Conservation (phyloP, 768 basidiomycete genomes). For the Suillus alpinus region DNA sequence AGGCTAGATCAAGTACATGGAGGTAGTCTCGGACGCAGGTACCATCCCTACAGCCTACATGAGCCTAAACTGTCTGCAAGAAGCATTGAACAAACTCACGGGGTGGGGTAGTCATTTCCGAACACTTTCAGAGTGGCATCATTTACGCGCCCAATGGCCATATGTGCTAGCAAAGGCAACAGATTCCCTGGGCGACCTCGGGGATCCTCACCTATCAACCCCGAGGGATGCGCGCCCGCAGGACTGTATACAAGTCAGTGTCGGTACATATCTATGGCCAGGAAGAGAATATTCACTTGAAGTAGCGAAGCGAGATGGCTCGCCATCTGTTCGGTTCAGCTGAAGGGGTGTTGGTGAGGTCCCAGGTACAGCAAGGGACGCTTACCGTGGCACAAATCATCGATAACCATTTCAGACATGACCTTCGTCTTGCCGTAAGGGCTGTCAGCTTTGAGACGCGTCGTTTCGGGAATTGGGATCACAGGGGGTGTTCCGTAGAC, state of each 20-base stretch:
- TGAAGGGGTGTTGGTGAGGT: slow-evolving; percentile 27
- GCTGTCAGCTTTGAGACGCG: slow-evolving; percentile 82
- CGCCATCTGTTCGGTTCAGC: slow-evolving; percentile 73
- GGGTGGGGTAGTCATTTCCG: slow-evolving; percentile 96
- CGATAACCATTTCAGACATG: slow-evolving; percentile 86
- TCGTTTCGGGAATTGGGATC: slow-evolving; percentile 93
- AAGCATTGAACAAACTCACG: slow-evolving; percentile 43
- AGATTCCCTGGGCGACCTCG: slow-evolving; percentile 92
- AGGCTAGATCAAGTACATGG: slow-evolving; percentile 92
- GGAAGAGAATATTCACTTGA: slow-evolving; percentile 68
- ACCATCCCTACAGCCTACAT: slow-evolving; percentile 61
- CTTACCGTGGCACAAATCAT: slow-evolving; percentile 81
- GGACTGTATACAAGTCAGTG: slow-evolving; percentile 50
- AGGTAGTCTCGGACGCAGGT: slow-evolving; percentile 98
- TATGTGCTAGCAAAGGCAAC: slow-evolving; percentile 88
- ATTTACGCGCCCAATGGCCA: slow-evolving; percentile 86
- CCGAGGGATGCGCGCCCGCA: slow-evolving; percentile 97
- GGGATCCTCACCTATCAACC: slow-evolving; percentile 95
- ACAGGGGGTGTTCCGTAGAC: slow-evolving; percentile 93
- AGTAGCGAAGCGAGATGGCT: slow-evolving; percentile 89
- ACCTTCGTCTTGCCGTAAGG: slow-evolving; percentile 97
- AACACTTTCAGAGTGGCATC: slow-evolving; percentile 77
- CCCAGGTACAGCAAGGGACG: slow-evolving; percentile 10
- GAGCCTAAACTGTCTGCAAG: background rate
- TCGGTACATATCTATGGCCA: background rate